Evolutionary conservation across 2,329 filamentous ascomycete genomes (phyloP), one percentile per base, ranked within the genome.

Genomic region (Penicillium sp.): DNA sequence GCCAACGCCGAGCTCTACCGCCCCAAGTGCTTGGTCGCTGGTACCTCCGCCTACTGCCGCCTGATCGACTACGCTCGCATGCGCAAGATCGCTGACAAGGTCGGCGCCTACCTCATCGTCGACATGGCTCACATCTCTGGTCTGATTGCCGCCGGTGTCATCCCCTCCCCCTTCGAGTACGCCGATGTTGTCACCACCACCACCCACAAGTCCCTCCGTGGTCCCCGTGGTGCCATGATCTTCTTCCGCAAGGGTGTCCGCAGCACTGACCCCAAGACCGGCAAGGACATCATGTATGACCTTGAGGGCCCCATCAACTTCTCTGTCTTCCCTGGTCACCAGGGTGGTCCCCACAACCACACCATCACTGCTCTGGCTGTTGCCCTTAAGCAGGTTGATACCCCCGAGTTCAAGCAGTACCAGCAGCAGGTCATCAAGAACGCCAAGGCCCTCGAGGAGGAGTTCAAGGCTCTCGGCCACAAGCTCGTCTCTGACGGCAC

Each of bases 71-170:
- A 98, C 73, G 82, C 85, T 63, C 84, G 86, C 60, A 93, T 98
- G 80, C 87, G 88, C 58, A 81, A 88, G 61, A 93, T 95, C 57
- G 87, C 86, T 60, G 86, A 95, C 72, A 94, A 95, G 74, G 80
- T 88, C 49, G 88, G 89, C 62, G 88, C 88, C 64, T 98, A 97
- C 73, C 79, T 98, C 51, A 76, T 98, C 54, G 88, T 88, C 61
- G 93, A 98, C 66, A 96, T 98, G 83, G 93, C 93, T 46, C 93
- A 98, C 67, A 94, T 98, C 60, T 97, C 91, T 9, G 93, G 93
- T 58, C 77, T 98, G 55, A 83, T 98, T 45, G 90, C 93, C 38
- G 91, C 88, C 60, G 89, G 89, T 64, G 90, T 95, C 48, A 82
- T 96, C 58, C 88, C 89, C 38, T 85, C 87, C 53, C 93, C 93